A percentile compares a stretch with the other conserved stretches of the same genome.
These are phyloP conservation scores for Blepharisma japonicum DNA, from an alignment of 73 alveolate species.

Conservation along the genomic window DNA sequence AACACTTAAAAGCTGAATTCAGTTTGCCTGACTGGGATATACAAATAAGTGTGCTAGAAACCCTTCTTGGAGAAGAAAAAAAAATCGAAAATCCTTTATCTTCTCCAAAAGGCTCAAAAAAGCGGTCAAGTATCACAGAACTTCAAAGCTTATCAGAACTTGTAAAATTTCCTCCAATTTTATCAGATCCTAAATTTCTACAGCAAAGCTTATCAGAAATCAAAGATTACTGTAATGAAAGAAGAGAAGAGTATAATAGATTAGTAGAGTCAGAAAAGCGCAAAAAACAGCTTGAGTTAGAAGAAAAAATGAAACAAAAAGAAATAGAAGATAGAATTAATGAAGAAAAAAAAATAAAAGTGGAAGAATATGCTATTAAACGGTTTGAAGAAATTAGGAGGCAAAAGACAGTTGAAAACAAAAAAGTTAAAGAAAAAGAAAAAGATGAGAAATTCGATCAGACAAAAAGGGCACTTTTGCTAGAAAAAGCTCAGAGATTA, in stretches of 20 bases:
- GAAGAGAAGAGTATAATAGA: background rate
- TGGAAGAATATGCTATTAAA: background rate
- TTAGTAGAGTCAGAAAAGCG: background rate
- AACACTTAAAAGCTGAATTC: background rate
- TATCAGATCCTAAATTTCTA: background rate
- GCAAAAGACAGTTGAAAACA: background rate
- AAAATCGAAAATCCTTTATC: no score
- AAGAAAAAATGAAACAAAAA: background rate
- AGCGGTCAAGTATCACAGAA: background rate
- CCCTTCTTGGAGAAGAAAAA: background rate
- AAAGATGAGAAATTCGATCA: slow-evolving; percentile 16
- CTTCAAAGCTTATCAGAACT: background rate
- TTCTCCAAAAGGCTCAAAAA: background rate
- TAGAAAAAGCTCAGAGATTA: background rate
- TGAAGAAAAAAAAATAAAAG: background rate
- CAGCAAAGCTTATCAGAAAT: background rate
- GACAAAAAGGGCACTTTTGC: background rate
- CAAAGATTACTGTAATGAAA: background rate
- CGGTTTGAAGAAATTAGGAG: background rate
- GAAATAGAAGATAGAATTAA: background rate
- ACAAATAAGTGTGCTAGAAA: background rate
- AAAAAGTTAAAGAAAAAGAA: background rate
- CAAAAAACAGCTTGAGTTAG: background rate
- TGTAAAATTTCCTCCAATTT: background rate
- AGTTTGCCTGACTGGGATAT: background rate